phyloP scores from a whole-genome alignment of 768 basidiomycete genomes.

The Boletus sp. region DNA sequence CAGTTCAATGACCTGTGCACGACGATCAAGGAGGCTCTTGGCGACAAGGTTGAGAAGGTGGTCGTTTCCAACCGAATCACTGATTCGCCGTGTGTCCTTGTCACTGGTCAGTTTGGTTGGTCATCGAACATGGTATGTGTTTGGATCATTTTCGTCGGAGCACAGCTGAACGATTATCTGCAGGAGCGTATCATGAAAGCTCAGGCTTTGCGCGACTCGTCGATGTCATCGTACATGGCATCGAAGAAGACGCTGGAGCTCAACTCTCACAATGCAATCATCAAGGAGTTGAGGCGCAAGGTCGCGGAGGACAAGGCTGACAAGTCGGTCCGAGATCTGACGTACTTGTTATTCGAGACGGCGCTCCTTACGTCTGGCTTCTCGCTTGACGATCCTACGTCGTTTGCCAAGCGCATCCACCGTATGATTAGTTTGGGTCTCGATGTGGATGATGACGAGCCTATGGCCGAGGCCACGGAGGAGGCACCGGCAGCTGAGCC shows the following conservation, averaged over 20 bases:
- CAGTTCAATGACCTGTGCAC: constrained; percentile 87
- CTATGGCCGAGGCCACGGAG: constrained; percentile 33
- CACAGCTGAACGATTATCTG: constrained; percentile 3
- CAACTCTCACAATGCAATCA: constrained; percentile 86
- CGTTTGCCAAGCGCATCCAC: constrained; percentile 94
- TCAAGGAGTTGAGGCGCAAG: constrained; percentile 95
- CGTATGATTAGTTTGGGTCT: constrained; percentile 93
- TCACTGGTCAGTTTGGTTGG: constrained; percentile 99
- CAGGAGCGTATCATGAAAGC: constrained; percentile 99
- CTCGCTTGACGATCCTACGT: constrained; percentile 91
- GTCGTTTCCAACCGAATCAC: constrained; percentile 96
- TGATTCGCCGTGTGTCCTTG: constrained; percentile 94
- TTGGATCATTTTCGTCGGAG: background rate
- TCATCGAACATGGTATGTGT: constrained; percentile 92
- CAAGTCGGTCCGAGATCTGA: constrained; percentile 97
- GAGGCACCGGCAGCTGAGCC: constrained; percentile 54
- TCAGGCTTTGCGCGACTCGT: constrained; percentile 92
- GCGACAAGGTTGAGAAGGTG: constrained; percentile 99
- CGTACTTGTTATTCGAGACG: constrained; percentile 95
- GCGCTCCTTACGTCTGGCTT: constrained; percentile 94
- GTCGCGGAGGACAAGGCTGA: constrained; percentile 96
- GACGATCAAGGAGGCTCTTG: constrained; percentile 96
- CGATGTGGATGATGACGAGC: constrained; percentile 79
- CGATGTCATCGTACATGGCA: constrained; percentile 99
- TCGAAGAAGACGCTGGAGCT: constrained; percentile 98